Evolutionary conservation across 1,139 yeast genomes (phyloP), one percentile per base, ranked within the genome.

Genomic region (Sugiyamaella paludigena): DNA sequence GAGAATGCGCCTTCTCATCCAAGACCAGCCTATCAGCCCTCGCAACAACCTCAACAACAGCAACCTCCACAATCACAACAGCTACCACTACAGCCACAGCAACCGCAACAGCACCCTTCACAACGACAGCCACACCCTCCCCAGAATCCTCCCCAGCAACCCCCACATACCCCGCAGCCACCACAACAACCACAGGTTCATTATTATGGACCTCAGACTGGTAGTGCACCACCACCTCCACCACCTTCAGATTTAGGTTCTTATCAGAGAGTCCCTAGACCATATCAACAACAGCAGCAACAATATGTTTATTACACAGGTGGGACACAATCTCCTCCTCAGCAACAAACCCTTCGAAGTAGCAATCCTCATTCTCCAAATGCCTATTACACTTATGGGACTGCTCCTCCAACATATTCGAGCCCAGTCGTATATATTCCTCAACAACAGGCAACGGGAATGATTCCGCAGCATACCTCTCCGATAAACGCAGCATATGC

Each of bases 371-470:
- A 46, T 4, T 40, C 49, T 36, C 45, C 49, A 2, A 40, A 42
- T 36, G 43, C 40, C 5, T 46, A 46, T 28, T 46, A 40, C 24
- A 42, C 44, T 7, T 46, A 45, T 28, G 33, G 40, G 26, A 31
- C 24, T 26, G 30, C 42, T 6, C 29, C 42, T 19, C 42, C 45
- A n/a, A 31, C 41, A 24, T 40, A 40, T 24, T 19, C 44, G 9
- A 36, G 48, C 27, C 39, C 43, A 10, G 32, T 28, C 7, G 41
- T 37, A n/a, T 37, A 34, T 38, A 35, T 24, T 8, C 36, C 30
- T 12, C 24, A 19, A 19, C 44, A 35, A 15, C 40, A 30, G 8
- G 35, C 8, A 8, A 29, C 36, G 19, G 30, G 32, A 27, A 37
- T 30, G 12, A 13, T 33, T 24, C 26, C 45, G 3, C 45, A 33